phyloP scores from a whole-genome alignment of 306 rosid species.

The Cicer arietinum region DNA sequence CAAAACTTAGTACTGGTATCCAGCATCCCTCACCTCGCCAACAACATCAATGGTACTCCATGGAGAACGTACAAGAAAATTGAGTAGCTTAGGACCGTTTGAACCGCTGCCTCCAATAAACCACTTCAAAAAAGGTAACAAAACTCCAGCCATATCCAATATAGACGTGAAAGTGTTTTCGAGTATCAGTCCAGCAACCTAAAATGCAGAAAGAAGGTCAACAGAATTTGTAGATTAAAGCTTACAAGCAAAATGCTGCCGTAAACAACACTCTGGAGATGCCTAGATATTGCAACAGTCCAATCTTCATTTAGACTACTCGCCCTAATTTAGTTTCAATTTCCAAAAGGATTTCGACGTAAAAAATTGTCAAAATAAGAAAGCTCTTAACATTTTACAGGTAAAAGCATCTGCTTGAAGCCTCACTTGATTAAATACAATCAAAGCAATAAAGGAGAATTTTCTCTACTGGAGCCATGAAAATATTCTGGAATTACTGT shows the following conservation, averaged over 20 bases:
- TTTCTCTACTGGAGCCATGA: neutral
- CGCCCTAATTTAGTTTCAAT: conserved; percentile 6
- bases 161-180: conserved; percentile 98
- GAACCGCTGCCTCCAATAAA: conserved; percentile 88
- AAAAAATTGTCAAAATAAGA: conserved; percentile 28
- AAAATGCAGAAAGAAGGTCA: conserved; percentile 47
- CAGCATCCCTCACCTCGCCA: conserved; percentile 70
- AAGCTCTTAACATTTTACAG: conserved; percentile 24
- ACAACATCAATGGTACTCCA: conserved; percentile 93
- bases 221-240: conserved; percentile 30
- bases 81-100: conserved; percentile 78
- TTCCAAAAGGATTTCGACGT: neutral
- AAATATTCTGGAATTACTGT: conserved; percentile 15
- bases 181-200: conserved; percentile 89
- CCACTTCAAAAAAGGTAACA: conserved; percentile 93
- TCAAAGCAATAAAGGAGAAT: conserved; percentile 12
- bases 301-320: conserved; percentile 25
- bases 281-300: conserved; percentile 27
- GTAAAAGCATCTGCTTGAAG: conserved; percentile 36
- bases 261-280: conserved; percentile 39
- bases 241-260: conserved; percentile 20
- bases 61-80: conserved; percentile 92
- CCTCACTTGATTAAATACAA: conserved; percentile 29
- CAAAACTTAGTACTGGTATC: conserved; percentile 27
- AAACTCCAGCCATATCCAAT: conserved; percentile 98